These are phyloP conservation scores for Bidens hawaiensis DNA, from an alignment of 140 eudicot species.

Conservation along the genomic window DNA sequence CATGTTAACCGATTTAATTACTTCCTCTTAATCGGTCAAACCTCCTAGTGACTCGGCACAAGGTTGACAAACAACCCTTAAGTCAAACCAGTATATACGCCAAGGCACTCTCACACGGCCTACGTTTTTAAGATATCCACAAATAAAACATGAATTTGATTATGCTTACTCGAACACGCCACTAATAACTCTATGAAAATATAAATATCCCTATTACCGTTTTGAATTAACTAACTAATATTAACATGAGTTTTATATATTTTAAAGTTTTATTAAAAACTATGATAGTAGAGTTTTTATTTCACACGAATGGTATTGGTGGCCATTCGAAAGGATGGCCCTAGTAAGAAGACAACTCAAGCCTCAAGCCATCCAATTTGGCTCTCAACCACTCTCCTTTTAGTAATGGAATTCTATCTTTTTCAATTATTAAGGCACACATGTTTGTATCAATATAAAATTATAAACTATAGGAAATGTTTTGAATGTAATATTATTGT, in stretches of 20 bases:
- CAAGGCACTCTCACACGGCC: neutral
- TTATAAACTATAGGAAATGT: neutral
- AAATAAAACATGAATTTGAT: no score
- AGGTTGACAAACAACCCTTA: no score
- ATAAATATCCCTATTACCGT: no score
- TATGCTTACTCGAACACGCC: neutral
- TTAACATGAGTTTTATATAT: neutral
- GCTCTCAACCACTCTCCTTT: constrained; percentile 26
- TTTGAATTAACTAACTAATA: neutral
- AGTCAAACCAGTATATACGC: no score
- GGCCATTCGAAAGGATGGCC: constrained; percentile 21
- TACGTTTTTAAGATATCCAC: neutral
- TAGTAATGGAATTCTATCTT: constrained; percentile 3
- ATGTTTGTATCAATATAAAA: constrained; percentile 11
- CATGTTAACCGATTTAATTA: no score
- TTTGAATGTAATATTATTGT: neutral
- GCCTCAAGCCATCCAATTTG: constrained; percentile 31
- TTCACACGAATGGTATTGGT: constrained; percentile 24
- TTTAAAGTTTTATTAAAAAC: neutral
- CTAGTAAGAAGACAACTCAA: constrained; percentile 15
- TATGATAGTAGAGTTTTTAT: no score
- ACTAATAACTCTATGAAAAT: neutral
- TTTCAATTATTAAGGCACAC: constrained; percentile 25
- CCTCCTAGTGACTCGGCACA: no score
- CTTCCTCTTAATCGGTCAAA: no score